Evolutionary conservation across 2,329 filamentous ascomycete genomes (phyloP), one percentile per base, ranked within the genome.

Genomic region (Chaetomiaceae sp.): DNA sequence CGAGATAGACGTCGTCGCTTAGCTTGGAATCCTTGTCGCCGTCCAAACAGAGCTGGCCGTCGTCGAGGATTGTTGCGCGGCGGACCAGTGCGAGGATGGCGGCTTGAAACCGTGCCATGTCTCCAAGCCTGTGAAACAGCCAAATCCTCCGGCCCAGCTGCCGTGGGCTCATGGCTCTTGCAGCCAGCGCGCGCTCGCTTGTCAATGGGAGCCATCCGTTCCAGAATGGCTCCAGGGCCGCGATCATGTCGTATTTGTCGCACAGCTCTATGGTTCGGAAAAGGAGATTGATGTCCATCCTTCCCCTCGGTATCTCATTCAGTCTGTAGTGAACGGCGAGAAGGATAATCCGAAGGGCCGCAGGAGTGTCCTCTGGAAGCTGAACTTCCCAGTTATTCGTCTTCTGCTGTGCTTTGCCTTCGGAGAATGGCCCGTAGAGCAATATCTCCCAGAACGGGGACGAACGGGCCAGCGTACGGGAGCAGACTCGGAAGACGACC

Each of bases 401-500:
- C 3, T 17, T 17, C 6, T 43, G 40, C 17, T 43, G 23, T 1
- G 15, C n/a, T 4, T 45, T 38, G 15, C 20, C 33, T 23, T 38
- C 37, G n/a, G 20, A 8, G 3, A 17, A 36, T 4, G 44, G n/a
- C 5, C 40, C 29, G 23, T 37, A 45, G 2, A 43, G 15, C 36
- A 39, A n/a, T 8, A 5, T 14, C 7, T 49, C 55, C 6, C 55
- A 45, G 11, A 19, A 19, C 0, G 19, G 22, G 4, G 57, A 53
- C 0, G 47, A 39, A 2, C 57, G 52, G 12, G 46, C 20, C 4
- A 59, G 17, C 17, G 55, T 45, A 1, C 55, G 40, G 2, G 55
- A 55, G 49, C 50, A 57, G 22, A 55, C 52, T 5, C 39, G 55
- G 22, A 59, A 59, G 11, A 27, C 20, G 15, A 38, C 23, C 14